A percentile compares a stretch with the other conserved stretches of the same genome.
Evolutionary conservation across 768 basidiomycete genomes (phyloP).

Genomic region (Rubroboletus satanas): DNA sequence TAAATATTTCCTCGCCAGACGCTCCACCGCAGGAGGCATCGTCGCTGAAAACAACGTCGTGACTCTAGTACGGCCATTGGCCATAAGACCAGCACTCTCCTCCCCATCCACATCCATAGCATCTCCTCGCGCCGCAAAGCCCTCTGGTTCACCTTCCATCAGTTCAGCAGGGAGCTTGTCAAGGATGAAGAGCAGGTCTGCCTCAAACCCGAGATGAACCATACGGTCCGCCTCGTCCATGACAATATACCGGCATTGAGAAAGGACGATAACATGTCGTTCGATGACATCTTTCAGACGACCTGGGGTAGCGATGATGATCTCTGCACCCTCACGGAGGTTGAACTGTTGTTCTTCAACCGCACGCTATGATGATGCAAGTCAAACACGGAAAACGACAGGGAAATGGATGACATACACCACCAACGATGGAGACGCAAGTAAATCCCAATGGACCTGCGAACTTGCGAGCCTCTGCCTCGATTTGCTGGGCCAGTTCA

Average conservation of each 20-base stretch:
- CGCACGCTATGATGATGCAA: slow-evolving; percentile 50
- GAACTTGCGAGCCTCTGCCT: slow-evolving; percentile 88
- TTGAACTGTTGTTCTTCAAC: slow-evolving; percentile 99
- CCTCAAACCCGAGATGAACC: slow-evolving; percentile 97
- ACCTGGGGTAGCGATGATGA: slow-evolving; percentile 98
- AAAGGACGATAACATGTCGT: slow-evolving; percentile 89
- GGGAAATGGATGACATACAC: slow-evolving; percentile 43
- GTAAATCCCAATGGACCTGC: slow-evolving; percentile 85
- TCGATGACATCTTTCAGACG: slow-evolving; percentile 98
- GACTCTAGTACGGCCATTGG: slow-evolving; percentile 78
- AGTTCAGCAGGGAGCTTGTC: slow-evolving; percentile 86
- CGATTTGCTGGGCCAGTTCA: slow-evolving; percentile 97
- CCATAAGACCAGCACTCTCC: slow-evolving; percentile 42
- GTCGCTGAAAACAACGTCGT: slow-evolving; percentile 97
- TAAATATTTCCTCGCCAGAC: slow-evolving; percentile 91
- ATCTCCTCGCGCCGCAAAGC: slow-evolving; percentile 32
- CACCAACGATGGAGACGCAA: slow-evolving; percentile 98
- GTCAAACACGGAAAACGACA: slow-evolving; percentile 12
- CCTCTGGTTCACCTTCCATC: slow-evolving; percentile 69
- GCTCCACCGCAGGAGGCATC: slow-evolving; percentile 97
- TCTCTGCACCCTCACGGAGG: slow-evolving; percentile 96
- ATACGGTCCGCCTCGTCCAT: slow-evolving; percentile 99
- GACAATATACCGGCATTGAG: slow-evolving; percentile 96
- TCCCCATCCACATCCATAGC: slow-evolving; percentile 76
- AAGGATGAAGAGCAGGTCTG: slow-evolving; percentile 89